Conservation (phyloP, 2,329 filamentous ascomycete species). For the Microdochium trichocladiopsis region DNA sequence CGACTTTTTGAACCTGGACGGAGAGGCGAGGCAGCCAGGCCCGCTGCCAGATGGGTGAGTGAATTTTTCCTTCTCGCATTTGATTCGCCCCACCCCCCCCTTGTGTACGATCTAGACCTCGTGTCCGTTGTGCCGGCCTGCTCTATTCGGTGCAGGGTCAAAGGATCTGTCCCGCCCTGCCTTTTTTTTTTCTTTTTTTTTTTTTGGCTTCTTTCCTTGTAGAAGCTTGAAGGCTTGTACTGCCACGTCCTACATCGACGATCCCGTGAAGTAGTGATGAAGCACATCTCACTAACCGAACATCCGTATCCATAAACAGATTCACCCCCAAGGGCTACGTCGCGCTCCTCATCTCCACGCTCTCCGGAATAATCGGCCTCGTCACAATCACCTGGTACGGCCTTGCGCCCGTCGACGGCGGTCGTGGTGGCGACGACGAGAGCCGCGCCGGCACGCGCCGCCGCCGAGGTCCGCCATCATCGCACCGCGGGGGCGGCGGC, state of each 20-base stretch:
- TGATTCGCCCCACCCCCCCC: too few species aligned
- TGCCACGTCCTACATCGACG: too few species aligned
- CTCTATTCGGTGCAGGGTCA: too few species aligned
- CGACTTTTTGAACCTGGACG: constrained; percentile 55
- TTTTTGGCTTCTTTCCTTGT: constrained; percentile 3
- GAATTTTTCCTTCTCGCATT: neutral
- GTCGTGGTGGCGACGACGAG: neutral
- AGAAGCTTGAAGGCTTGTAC: too few species aligned
- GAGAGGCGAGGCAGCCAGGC: constrained; percentile 47
- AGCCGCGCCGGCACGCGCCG: neutral
- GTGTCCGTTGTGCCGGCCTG: too few species aligned
- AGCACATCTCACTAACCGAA: constrained; percentile 7
- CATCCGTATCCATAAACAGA: too few species aligned
- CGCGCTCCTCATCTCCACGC: neutral
- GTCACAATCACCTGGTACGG: neutral
- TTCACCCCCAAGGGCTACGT: neutral
- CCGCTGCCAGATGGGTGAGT: constrained; percentile 55
- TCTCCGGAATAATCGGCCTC: neutral
- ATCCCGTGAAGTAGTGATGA: too few species aligned
- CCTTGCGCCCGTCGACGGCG: neutral
- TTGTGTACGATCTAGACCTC: too few species aligned
- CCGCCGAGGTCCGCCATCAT: neutral
- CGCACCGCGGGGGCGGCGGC: too few species aligned
- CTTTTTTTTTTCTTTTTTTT: neutral
- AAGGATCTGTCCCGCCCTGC: too few species aligned